A percentile compares a stretch with the other conserved stretches of the same genome.
phyloP scores from a whole-genome alignment of 1,284 basidiomycete genomes.

The Heterobasidion parviporum region DNA sequence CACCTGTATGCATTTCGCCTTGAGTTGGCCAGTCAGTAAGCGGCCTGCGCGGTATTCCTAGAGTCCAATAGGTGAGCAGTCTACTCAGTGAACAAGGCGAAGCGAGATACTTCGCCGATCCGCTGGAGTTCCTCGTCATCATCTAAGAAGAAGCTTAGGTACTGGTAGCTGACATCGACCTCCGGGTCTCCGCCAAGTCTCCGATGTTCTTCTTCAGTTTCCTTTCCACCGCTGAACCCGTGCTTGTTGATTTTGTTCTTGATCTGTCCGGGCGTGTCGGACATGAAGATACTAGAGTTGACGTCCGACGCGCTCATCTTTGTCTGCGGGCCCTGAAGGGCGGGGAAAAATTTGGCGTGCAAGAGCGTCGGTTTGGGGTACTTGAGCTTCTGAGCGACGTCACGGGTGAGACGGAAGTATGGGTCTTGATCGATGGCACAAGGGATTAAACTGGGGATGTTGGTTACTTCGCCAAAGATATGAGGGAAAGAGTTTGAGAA shows the following conservation, averaged over 20 bases:
- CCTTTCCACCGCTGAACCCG: constrained; percentile 85
- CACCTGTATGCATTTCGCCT: constrained; percentile 81
- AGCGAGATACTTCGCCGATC: constrained; percentile 60
- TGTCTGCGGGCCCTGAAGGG: constrained; percentile 93
- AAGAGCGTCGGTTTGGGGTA: constrained; percentile 93
- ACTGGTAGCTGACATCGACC: constrained; percentile 95
- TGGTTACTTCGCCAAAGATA: constrained; percentile 82
- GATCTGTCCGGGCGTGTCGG: constrained; percentile 87
- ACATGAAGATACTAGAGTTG: constrained; percentile 94
- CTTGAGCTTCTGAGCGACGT: constrained; percentile 89
- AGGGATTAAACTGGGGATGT: constrained; percentile 92
- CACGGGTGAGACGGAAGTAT: constrained; percentile 96
- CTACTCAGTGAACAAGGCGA: background rate
- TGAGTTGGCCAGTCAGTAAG: constrained; percentile 88
- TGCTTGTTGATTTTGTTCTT: constrained; percentile 98
- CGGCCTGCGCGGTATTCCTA: constrained; percentile 89
- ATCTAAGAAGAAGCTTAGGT: constrained; percentile 94
- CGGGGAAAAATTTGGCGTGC: constrained; percentile 97
- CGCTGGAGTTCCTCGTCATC: constrained; percentile 82
- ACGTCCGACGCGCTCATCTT: constrained; percentile 98
- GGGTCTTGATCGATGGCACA: constrained; percentile 98
- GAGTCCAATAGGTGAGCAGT: background rate
- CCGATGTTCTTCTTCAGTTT: constrained; percentile 92
- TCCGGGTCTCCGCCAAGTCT: constrained; percentile 87
- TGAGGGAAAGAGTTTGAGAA: constrained; percentile 99